These are phyloP conservation scores for Eremothecium coryli DNA, from an alignment of 1,139 yeast genomes.

Conservation along the genomic window DNA sequence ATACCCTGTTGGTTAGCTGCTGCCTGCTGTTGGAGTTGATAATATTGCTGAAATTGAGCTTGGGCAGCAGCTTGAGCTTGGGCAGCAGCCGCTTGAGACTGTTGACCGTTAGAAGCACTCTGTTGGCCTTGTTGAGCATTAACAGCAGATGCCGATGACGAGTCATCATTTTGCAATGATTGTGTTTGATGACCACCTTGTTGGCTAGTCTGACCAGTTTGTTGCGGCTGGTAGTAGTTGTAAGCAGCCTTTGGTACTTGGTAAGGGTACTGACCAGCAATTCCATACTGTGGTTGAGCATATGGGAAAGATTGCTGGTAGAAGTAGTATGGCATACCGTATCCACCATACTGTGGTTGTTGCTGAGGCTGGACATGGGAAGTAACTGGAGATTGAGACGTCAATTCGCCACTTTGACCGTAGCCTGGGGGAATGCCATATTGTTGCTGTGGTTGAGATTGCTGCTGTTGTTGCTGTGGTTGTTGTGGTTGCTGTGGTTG, in stretches of 20 bases:
- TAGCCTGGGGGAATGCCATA: slow-evolving; percentile 7
- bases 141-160: slow-evolving; percentile 8
- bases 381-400: slow-evolving; percentile 19
- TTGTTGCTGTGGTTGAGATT: slow-evolving; percentile 7
- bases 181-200: slow-evolving; percentile 15
- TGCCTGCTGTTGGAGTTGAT: slow-evolving; percentile 24
- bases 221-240: slow-evolving; percentile 24
- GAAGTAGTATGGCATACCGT: slow-evolving; percentile 27
- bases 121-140: slow-evolving; percentile 18
- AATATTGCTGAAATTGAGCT: slow-evolving; percentile 29
- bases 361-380: slow-evolving; percentile 20
- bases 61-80: slow-evolving; percentile 27
- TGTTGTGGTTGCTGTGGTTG: slow-evolving; percentile 6
- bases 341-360: slow-evolving; percentile 24
- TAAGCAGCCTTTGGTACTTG: slow-evolving; percentile 27
- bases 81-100: slow-evolving; percentile 16
- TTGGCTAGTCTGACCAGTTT: slow-evolving; percentile 15
- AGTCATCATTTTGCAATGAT: slow-evolving; percentile 4
- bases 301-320: slow-evolving; percentile 31
- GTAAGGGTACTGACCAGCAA: slow-evolving; percentile 29
- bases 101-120: slow-evolving; percentile 7
- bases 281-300: slow-evolving; percentile 29
- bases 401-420: slow-evolving; percentile 7
- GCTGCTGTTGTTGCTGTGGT: slow-evolving; percentile 5
- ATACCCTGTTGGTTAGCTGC: slow-evolving; percentile 24